Conservation (phyloP, 2,329 filamentous ascomycete genomes). For the Madurella mycetomatis region DNA sequence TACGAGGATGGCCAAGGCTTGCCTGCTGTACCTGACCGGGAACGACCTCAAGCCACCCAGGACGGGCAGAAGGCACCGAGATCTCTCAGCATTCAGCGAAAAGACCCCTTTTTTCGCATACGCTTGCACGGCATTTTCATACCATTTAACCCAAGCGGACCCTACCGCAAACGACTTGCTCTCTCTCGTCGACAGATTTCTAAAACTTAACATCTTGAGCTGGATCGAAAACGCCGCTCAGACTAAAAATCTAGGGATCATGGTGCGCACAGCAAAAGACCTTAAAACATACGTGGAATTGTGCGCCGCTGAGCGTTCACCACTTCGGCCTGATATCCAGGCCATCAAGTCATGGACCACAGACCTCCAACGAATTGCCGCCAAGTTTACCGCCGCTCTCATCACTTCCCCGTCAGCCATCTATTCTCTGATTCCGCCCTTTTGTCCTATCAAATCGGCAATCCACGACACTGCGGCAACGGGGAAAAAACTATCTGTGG, state of each 20-base stretch:
- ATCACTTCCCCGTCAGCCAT: slow-evolving; percentile 29
- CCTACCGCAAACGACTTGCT: slow-evolving; percentile 22
- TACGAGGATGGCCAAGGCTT: slow-evolving; percentile 22
- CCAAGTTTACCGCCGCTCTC: slow-evolving; percentile 30
- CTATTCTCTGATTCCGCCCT: slow-evolving; percentile 30
- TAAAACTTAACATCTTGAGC: slow-evolving; percentile 30
- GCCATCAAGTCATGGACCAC: slow-evolving; percentile 27
- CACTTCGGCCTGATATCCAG: slow-evolving; percentile 19
- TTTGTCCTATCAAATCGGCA: slow-evolving; percentile 27
- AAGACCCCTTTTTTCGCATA: slow-evolving; percentile 24
- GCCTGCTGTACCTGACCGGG: not conserved
- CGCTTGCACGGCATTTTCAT: slow-evolving; percentile 28
- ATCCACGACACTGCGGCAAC: not conserved
- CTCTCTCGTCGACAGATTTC: slow-evolving; percentile 27
- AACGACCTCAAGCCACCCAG: slow-evolving; percentile 28
- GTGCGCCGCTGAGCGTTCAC: slow-evolving; percentile 20
- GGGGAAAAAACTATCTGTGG: slow-evolving; percentile 14
- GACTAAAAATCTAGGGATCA: not conserved
- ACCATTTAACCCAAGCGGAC: slow-evolving; percentile 23
- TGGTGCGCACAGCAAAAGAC: slow-evolving; percentile 15
- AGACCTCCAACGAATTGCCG: slow-evolving; percentile 31
- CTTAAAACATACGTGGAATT: slow-evolving; percentile 21
- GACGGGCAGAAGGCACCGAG: slow-evolving; percentile 16
- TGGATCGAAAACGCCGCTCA: slow-evolving; percentile 31
- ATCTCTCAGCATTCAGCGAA: not conserved